Percentiles rank a stretch among this genome's conserved stretches.
These are phyloP conservation scores for Blastobotrys petasosporus DNA, from an alignment of 1,139 yeast genomes.

Conservation along the genomic window DNA sequence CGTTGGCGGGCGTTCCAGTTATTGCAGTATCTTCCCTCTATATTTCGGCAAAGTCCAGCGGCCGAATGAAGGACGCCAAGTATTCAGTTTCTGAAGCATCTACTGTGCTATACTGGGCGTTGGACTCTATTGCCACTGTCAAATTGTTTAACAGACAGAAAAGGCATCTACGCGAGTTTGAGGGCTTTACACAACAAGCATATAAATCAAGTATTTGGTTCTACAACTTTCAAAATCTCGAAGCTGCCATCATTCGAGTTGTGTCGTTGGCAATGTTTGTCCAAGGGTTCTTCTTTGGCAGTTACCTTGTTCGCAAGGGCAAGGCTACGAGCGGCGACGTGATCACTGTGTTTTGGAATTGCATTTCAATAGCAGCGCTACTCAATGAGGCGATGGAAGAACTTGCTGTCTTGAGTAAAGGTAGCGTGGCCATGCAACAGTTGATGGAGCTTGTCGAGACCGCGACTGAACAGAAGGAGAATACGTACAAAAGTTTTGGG, in stretches of 20 bases:
- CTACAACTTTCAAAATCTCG: conserved; percentile 48
- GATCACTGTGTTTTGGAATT: conserved; percentile 76
- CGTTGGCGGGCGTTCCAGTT: conserved; percentile 66
- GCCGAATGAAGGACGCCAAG: conserved; percentile 54
- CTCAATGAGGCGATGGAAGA: conserved; percentile 38
- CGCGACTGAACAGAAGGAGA: conserved; percentile 13
- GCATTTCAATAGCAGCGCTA: conserved; percentile 53
- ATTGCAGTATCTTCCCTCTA: conserved; percentile 46
- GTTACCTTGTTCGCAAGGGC: conserved; percentile 50
- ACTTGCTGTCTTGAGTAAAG: conserved; percentile 24
- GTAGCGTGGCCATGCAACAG: conserved; percentile 22
- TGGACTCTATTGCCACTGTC: conserved; percentile 54
- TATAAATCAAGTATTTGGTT: conserved; percentile 44
- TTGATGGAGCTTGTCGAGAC: conserved; percentile 16
- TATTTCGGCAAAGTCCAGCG: conserved; percentile 49
- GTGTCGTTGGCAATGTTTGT: conserved; percentile 70
- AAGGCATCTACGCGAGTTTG: conserved; percentile 46
- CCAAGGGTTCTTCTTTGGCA: conserved; percentile 90
- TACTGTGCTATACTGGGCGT: conserved; percentile 62
- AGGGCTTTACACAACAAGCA: conserved; percentile 38
- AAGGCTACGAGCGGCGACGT: conserved; percentile 54
- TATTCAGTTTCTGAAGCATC: conserved; percentile 50
- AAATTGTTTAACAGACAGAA: conserved; percentile 55
- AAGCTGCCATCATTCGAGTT: conserved; percentile 52
- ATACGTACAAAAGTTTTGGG: conserved; percentile 19